phyloP scores from a whole-genome alignment of 495 filamentous ascomycete genomes.

The Penicillium cataractarum region DNA sequence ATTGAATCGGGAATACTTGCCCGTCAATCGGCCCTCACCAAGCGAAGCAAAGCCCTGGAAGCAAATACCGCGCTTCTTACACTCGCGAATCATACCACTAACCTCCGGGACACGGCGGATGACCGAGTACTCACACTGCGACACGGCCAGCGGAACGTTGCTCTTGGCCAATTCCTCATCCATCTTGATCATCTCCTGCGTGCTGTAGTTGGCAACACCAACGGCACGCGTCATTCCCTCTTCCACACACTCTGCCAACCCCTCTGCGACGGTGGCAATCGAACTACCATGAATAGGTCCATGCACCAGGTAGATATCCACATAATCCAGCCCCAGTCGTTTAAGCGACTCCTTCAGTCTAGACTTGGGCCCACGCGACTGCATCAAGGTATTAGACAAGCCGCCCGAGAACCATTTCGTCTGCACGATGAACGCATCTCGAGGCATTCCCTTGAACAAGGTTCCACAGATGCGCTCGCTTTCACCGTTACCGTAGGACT shows the following conservation, averaged over 20 bases:
- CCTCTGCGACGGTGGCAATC: constrained; percentile 29
- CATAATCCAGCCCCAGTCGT: constrained; percentile 72
- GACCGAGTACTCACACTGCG: constrained; percentile 34
- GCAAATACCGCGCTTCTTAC: constrained; percentile 27
- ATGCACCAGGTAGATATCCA: constrained; percentile 81
- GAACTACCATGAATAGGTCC: constrained; percentile 45
- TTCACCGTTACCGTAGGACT: constrained; percentile 44
- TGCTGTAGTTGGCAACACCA: constrained; percentile 47
- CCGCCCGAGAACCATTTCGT: constrained; percentile 29
- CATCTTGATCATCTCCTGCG: constrained; percentile 45
- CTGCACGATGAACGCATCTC: constrained; percentile 36
- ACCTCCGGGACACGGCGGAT: constrained; percentile 29
- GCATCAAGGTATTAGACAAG: constrained; percentile 21
- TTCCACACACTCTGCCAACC: constrained; percentile 44
- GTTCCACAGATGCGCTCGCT: constrained; percentile 42
- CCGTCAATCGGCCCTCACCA: constrained; percentile 26
- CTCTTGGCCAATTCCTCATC: constrained; percentile 25
- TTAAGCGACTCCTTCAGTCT: constrained; percentile 46
- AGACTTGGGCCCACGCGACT: constrained; percentile 22
- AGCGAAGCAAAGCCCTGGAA: constrained; percentile 35
- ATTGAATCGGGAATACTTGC: constrained; percentile 30
- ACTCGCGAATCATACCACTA: constrained; percentile 31
- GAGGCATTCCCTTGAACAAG: constrained; percentile 36
- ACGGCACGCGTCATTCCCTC: constrained; percentile 38
- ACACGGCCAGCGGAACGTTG: constrained; percentile 25